phyloP scores from a whole-genome alignment of 257 asterid species.

The Oldenlandia corymbosa region DNA sequence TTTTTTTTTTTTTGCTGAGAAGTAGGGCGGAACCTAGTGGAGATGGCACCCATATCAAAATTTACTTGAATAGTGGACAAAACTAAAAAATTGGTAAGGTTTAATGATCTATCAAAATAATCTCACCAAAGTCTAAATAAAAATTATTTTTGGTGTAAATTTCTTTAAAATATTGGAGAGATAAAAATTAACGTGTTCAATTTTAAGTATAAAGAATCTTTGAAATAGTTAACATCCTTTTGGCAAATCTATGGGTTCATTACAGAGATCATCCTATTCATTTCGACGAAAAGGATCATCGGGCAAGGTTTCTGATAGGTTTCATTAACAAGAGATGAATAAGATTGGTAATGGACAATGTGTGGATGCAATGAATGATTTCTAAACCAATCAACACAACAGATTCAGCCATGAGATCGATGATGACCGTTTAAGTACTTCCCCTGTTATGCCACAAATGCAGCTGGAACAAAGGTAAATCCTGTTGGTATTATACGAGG shows the following conservation, averaged over 20 bases:
- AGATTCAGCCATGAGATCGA: background rate
- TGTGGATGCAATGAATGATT: background rate
- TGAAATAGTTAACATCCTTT: background rate
- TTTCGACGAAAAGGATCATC: conserved; percentile 80
- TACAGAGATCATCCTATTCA: conserved; percentile 61
- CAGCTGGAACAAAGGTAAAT: conserved; percentile 6
- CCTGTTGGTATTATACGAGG: conserved; percentile 8
- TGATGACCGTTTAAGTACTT: background rate
- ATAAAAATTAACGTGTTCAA: no score
- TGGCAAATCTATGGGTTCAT: conserved; percentile 39
- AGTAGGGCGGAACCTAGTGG: no score
- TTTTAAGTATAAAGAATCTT: no score
- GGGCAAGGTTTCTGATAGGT: conserved; percentile 52
- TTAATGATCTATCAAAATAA: no score
- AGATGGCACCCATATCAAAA: no score
- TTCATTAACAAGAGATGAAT: conserved; percentile 9
- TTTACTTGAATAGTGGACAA: no score
- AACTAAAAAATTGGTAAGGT: no score
- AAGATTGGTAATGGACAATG: background rate
- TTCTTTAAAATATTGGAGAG: no score
- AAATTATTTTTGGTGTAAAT: no score
- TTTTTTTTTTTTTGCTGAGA: no score
- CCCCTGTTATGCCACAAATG: background rate
- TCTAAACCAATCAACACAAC: no score
- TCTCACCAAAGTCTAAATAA: no score